These are phyloP conservation scores for Globisporangium canariense DNA, from an alignment of 352 stramenopile species.

Conservation along the genomic window DNA sequence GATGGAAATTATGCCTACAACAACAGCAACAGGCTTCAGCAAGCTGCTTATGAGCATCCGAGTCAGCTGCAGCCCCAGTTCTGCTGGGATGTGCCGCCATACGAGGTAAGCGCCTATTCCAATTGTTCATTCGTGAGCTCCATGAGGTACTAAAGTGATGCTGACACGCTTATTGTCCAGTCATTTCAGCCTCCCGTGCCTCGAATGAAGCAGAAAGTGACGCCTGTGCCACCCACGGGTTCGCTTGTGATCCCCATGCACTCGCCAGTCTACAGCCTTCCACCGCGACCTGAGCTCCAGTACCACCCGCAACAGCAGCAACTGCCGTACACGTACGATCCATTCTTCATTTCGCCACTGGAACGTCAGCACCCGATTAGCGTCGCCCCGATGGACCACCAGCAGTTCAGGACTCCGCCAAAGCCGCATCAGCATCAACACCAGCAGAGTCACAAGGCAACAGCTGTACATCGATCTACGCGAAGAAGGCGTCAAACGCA, in stretches of 20 bases:
- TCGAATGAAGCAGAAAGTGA: conserved; percentile 16
- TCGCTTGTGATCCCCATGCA: conserved; percentile 14
- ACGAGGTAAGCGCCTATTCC: conserved; percentile 8
- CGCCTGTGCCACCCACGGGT: conserved; percentile 5
- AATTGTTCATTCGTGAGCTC: neutral
- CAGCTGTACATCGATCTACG: neutral
- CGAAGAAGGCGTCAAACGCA: conserved; percentile 12
- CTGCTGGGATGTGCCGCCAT: conserved; percentile 5
- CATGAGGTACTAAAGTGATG: neutral
- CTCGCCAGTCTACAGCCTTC: conserved; percentile 11
- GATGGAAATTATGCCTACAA: neutral
- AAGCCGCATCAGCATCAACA: conserved; percentile 1
- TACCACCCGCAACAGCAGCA: neutral
- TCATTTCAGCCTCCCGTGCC: conserved; percentile 1
- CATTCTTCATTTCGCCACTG: conserved; percentile 9
- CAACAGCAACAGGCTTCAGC: neutral
- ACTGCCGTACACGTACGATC: conserved; percentile 8
- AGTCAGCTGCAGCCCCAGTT: conserved; percentile 1
- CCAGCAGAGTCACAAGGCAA: neutral
- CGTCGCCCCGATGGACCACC: conserved; percentile 9
- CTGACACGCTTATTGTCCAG: neutral
- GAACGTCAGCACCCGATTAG: conserved; percentile 6
- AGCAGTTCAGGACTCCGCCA: conserved; percentile 1
- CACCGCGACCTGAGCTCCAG: conserved; percentile 2
- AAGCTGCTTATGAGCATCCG: neutral